These are phyloP conservation scores for Cystobasidium ongulense DNA, from an alignment of 768 basidiomycete genomes.

Conservation along the genomic window DNA sequence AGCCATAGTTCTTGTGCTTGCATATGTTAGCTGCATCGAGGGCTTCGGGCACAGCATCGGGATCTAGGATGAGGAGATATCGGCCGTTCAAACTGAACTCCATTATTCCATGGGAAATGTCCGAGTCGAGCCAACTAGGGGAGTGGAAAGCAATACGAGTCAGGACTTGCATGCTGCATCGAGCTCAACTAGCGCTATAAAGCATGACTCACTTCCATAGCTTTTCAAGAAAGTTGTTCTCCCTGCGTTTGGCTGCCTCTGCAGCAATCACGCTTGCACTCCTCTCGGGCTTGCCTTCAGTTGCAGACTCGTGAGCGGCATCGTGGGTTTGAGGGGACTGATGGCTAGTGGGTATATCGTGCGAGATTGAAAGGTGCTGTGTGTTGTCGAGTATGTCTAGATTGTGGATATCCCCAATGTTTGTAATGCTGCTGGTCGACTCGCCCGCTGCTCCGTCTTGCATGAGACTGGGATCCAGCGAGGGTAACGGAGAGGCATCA, in stretches of 20 bases:
- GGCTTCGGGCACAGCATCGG: conserved; percentile 7
- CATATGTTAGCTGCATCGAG: neutral
- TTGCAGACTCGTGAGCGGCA: neutral
- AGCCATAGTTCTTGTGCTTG: conserved; percentile 29
- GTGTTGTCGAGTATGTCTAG: neutral
- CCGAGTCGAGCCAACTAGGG: conserved; percentile 14
- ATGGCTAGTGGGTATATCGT: neutral
- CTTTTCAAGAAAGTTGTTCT: conserved; percentile 31
- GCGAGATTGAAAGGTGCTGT: neutral
- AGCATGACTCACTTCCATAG: conserved; percentile 31
- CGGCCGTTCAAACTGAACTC: conserved; percentile 17
- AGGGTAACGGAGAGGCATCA: neutral
- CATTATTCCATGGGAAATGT: conserved; percentile 13
- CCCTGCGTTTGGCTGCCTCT: conserved; percentile 4
- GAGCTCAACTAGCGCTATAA: no score
- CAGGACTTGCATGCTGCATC: no score
- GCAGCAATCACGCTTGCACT: neutral
- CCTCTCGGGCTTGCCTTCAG: neutral
- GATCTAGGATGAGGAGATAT: conserved; percentile 17
- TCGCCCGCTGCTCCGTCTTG: neutral
- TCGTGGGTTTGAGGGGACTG: neutral
- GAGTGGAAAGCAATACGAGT: neutral
- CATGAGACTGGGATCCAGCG: neutral
- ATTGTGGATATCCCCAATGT: neutral
- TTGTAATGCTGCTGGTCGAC: neutral